A percentile compares a stretch with the other conserved stretches of the same genome.
Evolutionary conservation across 495 filamentous ascomycete species (phyloP).

Genomic region (Parathielavia hyrcaniae): DNA sequence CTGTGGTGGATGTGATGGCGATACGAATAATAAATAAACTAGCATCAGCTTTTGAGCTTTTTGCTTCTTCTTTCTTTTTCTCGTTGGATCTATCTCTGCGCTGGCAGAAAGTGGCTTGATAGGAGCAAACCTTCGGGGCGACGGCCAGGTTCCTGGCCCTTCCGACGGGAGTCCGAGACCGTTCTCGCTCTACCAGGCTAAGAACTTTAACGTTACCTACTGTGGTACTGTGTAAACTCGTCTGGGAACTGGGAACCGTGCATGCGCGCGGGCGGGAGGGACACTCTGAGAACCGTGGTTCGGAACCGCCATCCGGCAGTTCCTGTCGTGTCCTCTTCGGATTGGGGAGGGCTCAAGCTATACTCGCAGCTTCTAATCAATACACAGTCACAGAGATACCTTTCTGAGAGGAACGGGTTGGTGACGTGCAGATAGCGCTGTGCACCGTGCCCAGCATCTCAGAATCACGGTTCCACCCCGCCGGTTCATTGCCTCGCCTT

Average conservation of each 20-base stretch:
- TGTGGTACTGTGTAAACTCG: no score
- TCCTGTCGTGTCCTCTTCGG: conserved; percentile 10
- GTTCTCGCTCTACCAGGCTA: no score
- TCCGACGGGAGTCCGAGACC: no score
- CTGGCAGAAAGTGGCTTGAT: background rate
- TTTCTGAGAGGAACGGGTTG: no score
- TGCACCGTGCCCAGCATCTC: no score
- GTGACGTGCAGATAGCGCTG: no score
- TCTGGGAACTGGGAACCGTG: background rate
- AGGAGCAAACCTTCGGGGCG: background rate
- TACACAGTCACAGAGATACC: no score
- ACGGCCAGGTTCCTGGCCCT: no score
- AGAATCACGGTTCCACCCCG: no score
- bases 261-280: background rate
- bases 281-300: conserved; percentile 9
- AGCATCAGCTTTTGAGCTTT: background rate
- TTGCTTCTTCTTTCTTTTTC: background rate
- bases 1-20: background rate
- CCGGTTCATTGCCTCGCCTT: no score
- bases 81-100: background rate
- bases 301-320: conserved; percentile 2
- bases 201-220: no score
- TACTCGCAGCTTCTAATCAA: background rate
- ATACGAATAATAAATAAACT: no score
- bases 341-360: conserved; percentile 1